These are phyloP conservation scores for Backusella australiensis DNA, from an alignment of 192 early-diverging fungal species.

Conservation along the genomic window DNA sequence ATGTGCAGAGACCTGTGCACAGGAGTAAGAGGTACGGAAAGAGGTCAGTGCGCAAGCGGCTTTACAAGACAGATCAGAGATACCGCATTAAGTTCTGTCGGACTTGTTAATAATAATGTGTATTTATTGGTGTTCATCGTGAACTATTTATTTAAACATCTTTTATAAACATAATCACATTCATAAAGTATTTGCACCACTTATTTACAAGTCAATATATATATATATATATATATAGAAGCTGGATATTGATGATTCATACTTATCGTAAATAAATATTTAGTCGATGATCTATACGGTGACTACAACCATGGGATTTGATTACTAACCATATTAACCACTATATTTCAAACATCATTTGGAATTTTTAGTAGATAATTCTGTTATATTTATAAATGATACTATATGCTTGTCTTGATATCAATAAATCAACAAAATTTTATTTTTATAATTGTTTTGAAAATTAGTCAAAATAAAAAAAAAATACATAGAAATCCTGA, in stretches of 20 bases:
- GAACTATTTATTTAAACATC: neutral
- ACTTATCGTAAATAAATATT: neutral
- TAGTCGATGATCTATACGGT: neutral
- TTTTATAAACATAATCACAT: neutral
- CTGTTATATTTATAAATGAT: neutral
- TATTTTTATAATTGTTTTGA: too few relatives aligned
- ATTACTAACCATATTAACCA: neutral
- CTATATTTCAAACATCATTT: neutral
- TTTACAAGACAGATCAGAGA: neutral
- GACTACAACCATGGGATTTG: neutral
- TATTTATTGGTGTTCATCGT: neutral
- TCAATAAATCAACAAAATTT: too few relatives aligned
- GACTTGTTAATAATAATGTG: neutral
- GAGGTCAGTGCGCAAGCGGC: neutral
- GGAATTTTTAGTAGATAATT: neutral
- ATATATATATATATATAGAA: neutral
- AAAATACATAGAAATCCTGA: neutral
- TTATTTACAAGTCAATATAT: too few relatives aligned
- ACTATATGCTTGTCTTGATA: neutral
- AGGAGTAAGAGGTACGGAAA: neutral
- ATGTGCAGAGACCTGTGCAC: neutral
- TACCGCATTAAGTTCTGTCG: neutral
- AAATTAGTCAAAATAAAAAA: neutral
- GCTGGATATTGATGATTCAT: neutral
- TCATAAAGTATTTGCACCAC: too few relatives aligned